Conservation (phyloP, 305 asterid species). For the Striga hermonthica region DNA sequence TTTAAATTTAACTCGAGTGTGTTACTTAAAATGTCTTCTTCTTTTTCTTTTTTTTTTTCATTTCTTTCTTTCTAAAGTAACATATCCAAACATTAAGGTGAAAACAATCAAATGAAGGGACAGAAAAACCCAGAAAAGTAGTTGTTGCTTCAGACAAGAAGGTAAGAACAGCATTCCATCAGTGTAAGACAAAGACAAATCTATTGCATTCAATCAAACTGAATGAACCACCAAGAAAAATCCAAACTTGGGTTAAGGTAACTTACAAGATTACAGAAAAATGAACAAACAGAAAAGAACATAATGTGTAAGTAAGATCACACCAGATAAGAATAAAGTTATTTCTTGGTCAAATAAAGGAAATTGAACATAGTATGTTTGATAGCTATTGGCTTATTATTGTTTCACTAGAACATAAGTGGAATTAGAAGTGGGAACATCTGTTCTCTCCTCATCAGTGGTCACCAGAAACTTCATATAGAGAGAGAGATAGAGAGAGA, state of each 20-base stretch:
- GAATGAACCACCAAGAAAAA: slow-evolving; percentile 52
- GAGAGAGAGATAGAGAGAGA: too few relatives aligned
- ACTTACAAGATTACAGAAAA: slow-evolving; percentile 23
- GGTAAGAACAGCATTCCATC: not conserved
- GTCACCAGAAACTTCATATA: too few relatives aligned
- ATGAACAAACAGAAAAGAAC: slow-evolving; percentile 35
- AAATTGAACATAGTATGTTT: too few relatives aligned
- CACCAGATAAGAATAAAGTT: too few relatives aligned
- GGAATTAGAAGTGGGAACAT: too few relatives aligned
- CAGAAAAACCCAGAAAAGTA: not conserved
- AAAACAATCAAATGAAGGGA: not conserved
- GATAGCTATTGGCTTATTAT: too few relatives aligned
- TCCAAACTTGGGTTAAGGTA: slow-evolving; percentile 45
- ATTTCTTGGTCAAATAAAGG: not conserved
- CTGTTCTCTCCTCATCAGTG: too few relatives aligned
- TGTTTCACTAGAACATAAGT: too few relatives aligned
- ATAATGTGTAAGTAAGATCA: slow-evolving; percentile 42
- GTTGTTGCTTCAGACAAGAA: not conserved
- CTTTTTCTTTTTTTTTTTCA: not conserved
- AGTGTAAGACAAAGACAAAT: slow-evolving; percentile 32
- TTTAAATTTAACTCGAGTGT: slow-evolving; percentile 14
- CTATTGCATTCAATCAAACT: slow-evolving; percentile 31
- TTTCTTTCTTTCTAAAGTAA: not conserved
- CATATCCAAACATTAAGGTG: not conserved
- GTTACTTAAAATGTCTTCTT: slow-evolving; percentile 1